phyloP scores from a whole-genome alignment of 179 eudicot species.

The Beta macrorhiza region DNA sequence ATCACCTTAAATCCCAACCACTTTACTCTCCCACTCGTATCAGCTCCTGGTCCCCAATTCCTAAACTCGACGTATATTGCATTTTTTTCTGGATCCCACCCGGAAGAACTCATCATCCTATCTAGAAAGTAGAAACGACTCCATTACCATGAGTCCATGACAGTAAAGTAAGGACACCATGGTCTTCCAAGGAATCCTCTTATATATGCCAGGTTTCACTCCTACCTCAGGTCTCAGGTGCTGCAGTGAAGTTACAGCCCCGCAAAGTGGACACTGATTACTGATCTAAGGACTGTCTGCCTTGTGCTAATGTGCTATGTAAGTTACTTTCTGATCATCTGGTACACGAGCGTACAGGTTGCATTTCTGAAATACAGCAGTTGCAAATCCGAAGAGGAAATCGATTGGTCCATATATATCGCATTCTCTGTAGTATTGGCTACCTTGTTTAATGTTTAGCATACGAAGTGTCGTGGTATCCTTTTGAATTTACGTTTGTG shows the following conservation, averaged over 20 bases:
- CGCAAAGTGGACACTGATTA: slow-evolving; percentile 31
- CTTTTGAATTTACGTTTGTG: slow-evolving; percentile 28
- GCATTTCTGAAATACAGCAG: slow-evolving; percentile 35
- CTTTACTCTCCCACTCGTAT: slow-evolving; percentile 27
- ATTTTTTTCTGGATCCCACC: slow-evolving; percentile 32
- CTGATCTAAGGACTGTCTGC: slow-evolving; percentile 12
- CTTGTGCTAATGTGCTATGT: slow-evolving; percentile 24
- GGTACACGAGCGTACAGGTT: slow-evolving; percentile 28
- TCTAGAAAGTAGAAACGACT: slow-evolving; percentile 31
- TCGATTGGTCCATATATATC: slow-evolving; percentile 37
- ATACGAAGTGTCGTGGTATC: slow-evolving; percentile 36
- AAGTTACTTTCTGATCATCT: slow-evolving; percentile 19
- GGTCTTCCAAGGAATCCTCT: slow-evolving; percentile 32
- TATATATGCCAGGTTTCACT: background rate
- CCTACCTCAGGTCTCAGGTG: slow-evolving; percentile 25
- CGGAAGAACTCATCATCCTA: slow-evolving; percentile 19
- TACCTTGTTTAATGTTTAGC: slow-evolving; percentile 29
- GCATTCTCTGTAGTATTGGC: slow-evolving; percentile 34
- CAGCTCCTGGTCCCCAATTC: slow-evolving; percentile 34
- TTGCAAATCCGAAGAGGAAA: slow-evolving; percentile 39
- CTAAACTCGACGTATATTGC: slow-evolving; percentile 28
- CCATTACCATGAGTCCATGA: slow-evolving; percentile 31
- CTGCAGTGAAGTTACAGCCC: slow-evolving; percentile 27
- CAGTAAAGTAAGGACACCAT: slow-evolving; percentile 35
- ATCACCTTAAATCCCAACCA: slow-evolving; percentile 34